Evolutionary conservation across 352 stramenopile species (phyloP), one percentile per base, ranked within the genome.

Genomic region (Phytophthora macrochlamydospora): DNA sequence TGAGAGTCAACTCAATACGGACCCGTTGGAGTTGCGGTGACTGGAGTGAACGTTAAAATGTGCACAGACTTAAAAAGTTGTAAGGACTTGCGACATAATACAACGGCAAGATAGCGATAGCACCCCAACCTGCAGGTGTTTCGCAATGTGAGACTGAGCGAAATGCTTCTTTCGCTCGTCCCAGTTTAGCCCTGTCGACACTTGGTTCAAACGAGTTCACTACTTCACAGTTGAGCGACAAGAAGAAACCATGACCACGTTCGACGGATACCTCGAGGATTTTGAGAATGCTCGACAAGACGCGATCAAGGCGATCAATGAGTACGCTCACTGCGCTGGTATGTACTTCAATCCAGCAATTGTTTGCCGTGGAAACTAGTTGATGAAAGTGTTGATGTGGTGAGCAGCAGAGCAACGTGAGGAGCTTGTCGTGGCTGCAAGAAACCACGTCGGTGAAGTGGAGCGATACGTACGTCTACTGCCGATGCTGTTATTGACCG

Each of bases 221-320:
- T 67, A 30, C 40, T 61, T 31, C 62, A 51, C 31, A 68, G 13
- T 56, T 61, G 46, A 59, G 56, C 46, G 66, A 51, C 30, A 40
- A 70, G 12, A 24, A 18, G 7, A 32, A 37, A 73, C n/a, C 6
- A 77, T 77, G 67, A 55, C 61, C 7, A 50, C 54, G 33, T 93
- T 93, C 72, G 78, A 90, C 9, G 74, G 65, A 9, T 92, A 91
- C 63, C 18, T 88, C 14, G 74, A 69, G 28, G 81, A 89, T 62
- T 90, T 78, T 55, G 58, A 81, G 2, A 69, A 71, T 45, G 81
- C 79, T 24, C 70, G 75, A 48, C 63, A 62, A 48, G 81, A 87
- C 9, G 83, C 83, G 13, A 45, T 82, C 9, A 76, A 78, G 38
- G 75, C 77, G 3, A 71, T 90, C 28, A 80, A 90, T 48, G 74